phyloP scores from a whole-genome alignment of 208 protist genomes.

The Leishmania martiniquensis region DNA sequence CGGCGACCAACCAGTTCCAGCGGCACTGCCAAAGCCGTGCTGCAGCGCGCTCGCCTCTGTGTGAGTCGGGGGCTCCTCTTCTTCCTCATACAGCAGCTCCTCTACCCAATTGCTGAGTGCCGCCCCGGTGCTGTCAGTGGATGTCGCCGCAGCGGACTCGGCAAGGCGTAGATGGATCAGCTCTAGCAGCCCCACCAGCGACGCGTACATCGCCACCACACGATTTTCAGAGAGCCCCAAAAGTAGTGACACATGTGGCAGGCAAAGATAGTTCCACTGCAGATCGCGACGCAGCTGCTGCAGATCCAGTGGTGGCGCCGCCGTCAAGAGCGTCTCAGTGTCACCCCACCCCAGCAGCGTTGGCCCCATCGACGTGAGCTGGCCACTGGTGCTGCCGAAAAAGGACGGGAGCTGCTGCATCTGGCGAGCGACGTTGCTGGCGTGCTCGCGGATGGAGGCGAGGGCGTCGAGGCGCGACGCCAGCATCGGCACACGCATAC shows the following conservation, averaged over 20 bases:
- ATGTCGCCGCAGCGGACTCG: background rate
- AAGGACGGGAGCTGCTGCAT: constrained; percentile 11
- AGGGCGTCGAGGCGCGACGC: constrained; percentile 75
- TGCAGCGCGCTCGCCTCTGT: background rate
- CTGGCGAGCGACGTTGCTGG: constrained; percentile 1
- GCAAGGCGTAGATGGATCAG: constrained; percentile 38
- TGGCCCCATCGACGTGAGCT: constrained; percentile 10
- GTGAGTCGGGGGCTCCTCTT: constrained; percentile 14
- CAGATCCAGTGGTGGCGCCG: constrained; percentile 41
- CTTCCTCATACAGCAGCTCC: constrained; percentile 41
- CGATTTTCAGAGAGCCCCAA: constrained; percentile 72
- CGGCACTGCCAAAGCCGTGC: background rate
- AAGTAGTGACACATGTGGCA: constrained; percentile 59
- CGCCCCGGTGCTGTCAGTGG: background rate
- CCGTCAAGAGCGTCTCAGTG: constrained; percentile 55
- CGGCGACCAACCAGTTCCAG: constrained; percentile 18
- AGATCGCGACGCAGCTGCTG: constrained; percentile 53
- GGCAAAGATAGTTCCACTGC: constrained; percentile 56
- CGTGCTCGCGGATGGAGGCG: constrained; percentile 61
- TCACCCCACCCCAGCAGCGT: constrained; percentile 64
- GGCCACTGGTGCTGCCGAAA: constrained; percentile 1
- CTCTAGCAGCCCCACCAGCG: constrained; percentile 70
- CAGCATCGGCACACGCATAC: constrained; percentile 82
- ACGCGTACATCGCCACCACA: constrained; percentile 72
- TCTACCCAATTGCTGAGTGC: constrained; percentile 44